A percentile compares a stretch with the other conserved stretches of the same genome.
These are phyloP conservation scores for Trichoderma pleuroti DNA, from an alignment of 2,329 filamentous ascomycete genomes.

Conservation along the genomic window DNA sequence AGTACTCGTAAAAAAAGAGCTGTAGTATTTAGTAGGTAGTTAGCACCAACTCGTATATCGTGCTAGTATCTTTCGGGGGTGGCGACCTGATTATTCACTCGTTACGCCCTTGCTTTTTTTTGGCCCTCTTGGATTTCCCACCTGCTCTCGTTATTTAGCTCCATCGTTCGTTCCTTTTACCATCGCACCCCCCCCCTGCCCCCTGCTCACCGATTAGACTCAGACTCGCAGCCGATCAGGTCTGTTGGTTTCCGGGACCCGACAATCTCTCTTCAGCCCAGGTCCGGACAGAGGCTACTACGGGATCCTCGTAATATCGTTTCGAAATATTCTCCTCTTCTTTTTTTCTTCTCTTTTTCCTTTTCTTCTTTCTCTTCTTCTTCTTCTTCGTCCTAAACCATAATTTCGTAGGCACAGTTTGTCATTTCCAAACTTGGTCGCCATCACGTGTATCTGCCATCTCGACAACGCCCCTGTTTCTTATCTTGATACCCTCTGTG, in stretches of 20 bases:
- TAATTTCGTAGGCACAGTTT: not conserved
- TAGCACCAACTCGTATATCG: not conserved
- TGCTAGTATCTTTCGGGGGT: not conserved
- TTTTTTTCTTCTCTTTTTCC: not conserved
- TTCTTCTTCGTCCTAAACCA: not conserved
- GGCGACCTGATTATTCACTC: conserved; percentile 14
- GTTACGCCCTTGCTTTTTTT: not conserved
- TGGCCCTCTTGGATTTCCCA: not conserved
- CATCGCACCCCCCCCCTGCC: conserved; percentile 13
- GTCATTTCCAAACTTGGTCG: not conserved
- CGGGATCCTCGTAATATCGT: not conserved
- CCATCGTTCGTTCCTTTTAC: not conserved
- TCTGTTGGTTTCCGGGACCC: conserved; percentile 14
- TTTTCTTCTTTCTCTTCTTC: not conserved
- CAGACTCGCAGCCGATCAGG: conserved; percentile 18
- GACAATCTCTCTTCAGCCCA: conserved; percentile 17
- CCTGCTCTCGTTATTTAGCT: conserved; percentile 4
- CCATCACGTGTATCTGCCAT: not conserved
- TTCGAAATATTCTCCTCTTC: not conserved
- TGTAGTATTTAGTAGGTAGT: not conserved
- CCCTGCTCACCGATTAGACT: conserved; percentile 18
- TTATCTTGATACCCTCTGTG: not conserved
- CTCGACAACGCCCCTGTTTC: not conserved
- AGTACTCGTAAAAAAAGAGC: not conserved
- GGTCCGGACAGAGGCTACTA: not conserved